Percentiles rank a stretch among this genome's conserved stretches.
These are phyloP conservation scores for Rhizopogon rudus DNA, from an alignment of 768 basidiomycete species.

Conservation along the genomic window DNA sequence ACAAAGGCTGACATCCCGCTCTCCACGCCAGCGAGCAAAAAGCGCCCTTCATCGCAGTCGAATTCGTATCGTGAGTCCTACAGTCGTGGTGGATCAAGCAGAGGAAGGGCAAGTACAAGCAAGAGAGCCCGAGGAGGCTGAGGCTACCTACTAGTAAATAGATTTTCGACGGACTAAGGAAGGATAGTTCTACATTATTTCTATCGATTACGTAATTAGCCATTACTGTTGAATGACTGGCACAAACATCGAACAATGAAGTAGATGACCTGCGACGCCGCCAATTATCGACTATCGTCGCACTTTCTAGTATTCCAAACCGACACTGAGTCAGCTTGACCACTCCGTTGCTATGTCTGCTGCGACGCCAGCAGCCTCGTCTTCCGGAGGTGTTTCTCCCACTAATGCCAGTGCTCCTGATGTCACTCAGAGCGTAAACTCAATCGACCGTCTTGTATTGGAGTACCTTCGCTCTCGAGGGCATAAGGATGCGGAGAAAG, in stretches of 20 bases:
- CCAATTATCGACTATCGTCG: too few relatives aligned
- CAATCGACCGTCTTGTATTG: slow-evolving; percentile 36
- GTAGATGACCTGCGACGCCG: too few relatives aligned
- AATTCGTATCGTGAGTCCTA: background rate
- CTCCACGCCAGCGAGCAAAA: slow-evolving; percentile 9
- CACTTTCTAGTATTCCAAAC: background rate
- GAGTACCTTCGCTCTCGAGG: slow-evolving; percentile 47
- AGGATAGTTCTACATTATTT: too few relatives aligned
- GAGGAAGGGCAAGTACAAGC: background rate
- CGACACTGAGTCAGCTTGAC: background rate
- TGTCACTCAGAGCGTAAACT: slow-evolving; percentile 10
- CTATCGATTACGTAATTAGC: background rate
- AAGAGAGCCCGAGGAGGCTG: slow-evolving; percentile 5
- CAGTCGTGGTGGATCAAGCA: background rate
- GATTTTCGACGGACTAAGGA: background rate
- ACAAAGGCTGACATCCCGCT: slow-evolving; percentile 2
- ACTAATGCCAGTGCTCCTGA: slow-evolving; percentile 24
- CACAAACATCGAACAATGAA: too few relatives aligned
- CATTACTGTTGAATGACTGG: too few relatives aligned
- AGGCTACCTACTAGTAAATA: too few relatives aligned
- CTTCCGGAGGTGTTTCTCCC: slow-evolving; percentile 28
- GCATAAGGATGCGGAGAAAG: slow-evolving; percentile 39
- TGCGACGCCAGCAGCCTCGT: slow-evolving; percentile 29
- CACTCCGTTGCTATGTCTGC: slow-evolving; percentile 21
- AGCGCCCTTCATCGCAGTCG: slow-evolving; percentile 1